Conservation (phyloP, 441 rosid genomes). For the Mallotus japonicus region DNA sequence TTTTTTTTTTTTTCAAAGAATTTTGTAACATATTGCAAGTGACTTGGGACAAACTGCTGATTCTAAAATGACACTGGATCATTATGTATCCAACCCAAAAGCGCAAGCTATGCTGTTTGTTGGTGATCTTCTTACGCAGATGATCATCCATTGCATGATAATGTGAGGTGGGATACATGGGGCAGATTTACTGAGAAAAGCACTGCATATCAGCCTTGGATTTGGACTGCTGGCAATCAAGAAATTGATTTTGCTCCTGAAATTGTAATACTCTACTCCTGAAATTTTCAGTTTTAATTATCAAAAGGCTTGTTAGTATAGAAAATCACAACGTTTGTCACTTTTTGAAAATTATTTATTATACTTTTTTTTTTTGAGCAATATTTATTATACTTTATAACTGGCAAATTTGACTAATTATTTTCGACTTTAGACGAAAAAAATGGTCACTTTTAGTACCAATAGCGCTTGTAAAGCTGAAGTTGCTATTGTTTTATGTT, state of each 20-base stretch:
- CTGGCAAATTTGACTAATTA: no score
- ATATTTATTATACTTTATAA: no score
- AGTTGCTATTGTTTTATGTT: neutral
- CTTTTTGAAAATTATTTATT: no score
- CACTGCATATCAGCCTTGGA: slow-evolving; percentile 64
- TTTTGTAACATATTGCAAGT: slow-evolving; percentile 30
- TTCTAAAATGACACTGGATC: slow-evolving; percentile 50
- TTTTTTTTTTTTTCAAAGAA: neutral
- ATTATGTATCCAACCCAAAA: slow-evolving; percentile 50
- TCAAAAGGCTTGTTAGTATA: no score
- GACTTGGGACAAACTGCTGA: slow-evolving; percentile 67
- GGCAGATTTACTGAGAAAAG: slow-evolving; percentile 54
- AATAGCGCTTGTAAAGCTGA: neutral
- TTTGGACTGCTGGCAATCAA: slow-evolving; percentile 64
- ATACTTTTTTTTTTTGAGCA: no score
- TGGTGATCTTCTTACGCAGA: slow-evolving; percentile 80
- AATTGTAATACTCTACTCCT: slow-evolving; percentile 38
- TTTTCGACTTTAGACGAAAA: no score
- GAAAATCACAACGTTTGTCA: no score
- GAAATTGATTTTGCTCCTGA: slow-evolving; percentile 53
- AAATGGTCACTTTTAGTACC: no score
- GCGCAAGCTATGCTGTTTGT: slow-evolving; percentile 48
- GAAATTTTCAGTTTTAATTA: no score
- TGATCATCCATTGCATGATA: slow-evolving; percentile 46
- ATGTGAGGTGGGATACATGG: slow-evolving; percentile 59